Percentiles rank a stretch among this genome's conserved stretches.
phyloP scores from a whole-genome alignment of 192 early-diverging fungal species.

The Helicostylum pulchrum region DNA sequence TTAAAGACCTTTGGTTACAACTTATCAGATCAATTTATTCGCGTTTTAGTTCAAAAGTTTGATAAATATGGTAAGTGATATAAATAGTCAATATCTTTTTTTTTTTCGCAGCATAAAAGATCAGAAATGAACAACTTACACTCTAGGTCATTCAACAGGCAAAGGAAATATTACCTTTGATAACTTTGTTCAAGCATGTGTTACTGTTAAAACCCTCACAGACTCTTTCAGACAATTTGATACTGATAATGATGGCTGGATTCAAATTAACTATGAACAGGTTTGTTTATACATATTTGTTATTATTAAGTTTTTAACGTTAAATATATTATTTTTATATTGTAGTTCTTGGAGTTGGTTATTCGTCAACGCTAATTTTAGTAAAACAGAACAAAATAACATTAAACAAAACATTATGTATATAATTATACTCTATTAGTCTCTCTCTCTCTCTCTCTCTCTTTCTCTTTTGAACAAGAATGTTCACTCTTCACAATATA shows the following conservation, averaged over 20 bases:
- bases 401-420: neutral
- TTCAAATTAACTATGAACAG: conserved; percentile 74
- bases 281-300: conserved; percentile 17
- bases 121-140: neutral
- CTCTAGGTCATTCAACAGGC: conserved; percentile 36
- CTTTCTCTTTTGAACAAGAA: neutral
- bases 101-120: neutral
- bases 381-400: neutral
- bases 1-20: conserved; percentile 77
- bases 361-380: conserved; percentile 11
- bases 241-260: conserved; percentile 73
- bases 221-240: conserved; percentile 74
- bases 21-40: conserved; percentile 65
- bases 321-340: neutral
- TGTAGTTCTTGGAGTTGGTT: conserved; percentile 14
- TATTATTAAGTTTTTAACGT: too few relatives aligned
- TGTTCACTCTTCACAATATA: too few relatives aligned
- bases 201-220: conserved; percentile 73
- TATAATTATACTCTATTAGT: neutral
- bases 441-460: conserved; percentile 2
- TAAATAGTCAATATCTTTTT: too few relatives aligned
- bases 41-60: conserved; percentile 69
- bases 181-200: conserved; percentile 78
- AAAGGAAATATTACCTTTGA: conserved; percentile 78
- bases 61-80: conserved; percentile 68